Evolutionary conservation across 1,284 basidiomycete species (phyloP).

Genomic region (Ustilago crameri): DNA sequence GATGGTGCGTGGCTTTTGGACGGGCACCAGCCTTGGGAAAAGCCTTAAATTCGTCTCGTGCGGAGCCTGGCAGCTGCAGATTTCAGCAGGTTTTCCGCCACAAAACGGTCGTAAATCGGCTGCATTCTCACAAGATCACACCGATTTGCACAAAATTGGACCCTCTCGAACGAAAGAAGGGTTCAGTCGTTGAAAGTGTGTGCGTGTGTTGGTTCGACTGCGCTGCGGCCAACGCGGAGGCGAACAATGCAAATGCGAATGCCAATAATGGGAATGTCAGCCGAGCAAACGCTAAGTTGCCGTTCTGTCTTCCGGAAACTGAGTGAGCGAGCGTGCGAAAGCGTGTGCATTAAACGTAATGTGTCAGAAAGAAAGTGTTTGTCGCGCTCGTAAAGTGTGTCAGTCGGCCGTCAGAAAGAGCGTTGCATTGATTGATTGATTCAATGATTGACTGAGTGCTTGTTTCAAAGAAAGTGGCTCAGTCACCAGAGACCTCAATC

Average conservation of each 20-base stretch:
- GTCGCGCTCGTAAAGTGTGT: too few species aligned
- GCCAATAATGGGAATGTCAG: too few species aligned
- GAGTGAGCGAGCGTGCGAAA: conserved; percentile 4
- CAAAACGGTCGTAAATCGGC: background rate
- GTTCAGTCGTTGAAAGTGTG: background rate
- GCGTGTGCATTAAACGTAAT: conserved; percentile 1
- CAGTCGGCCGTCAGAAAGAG: conserved; percentile 11
- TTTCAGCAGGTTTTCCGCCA: too few species aligned
- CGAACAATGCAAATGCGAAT: background rate
- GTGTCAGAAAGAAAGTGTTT: conserved; percentile 1
- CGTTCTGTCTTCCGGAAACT: conserved; percentile 2
- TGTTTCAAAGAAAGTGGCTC: background rate
- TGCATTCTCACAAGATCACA: background rate
- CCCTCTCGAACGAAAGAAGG: conserved; percentile 12
- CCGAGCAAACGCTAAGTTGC: conserved; percentile 10
- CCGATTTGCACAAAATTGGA: too few species aligned
- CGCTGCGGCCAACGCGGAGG: conserved; percentile 3
- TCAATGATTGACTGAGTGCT: background rate
- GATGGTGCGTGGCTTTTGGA: too few species aligned
- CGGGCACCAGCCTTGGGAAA: too few species aligned
- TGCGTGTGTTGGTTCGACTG: background rate
- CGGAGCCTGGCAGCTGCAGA: too few species aligned
- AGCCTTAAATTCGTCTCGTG: too few species aligned
- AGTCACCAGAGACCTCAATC: background rate
- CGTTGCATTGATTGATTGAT: conserved; percentile 2